Conservation (phyloP, 352 stramenopile genomes). For the Phytopythium sindhum region DNA sequence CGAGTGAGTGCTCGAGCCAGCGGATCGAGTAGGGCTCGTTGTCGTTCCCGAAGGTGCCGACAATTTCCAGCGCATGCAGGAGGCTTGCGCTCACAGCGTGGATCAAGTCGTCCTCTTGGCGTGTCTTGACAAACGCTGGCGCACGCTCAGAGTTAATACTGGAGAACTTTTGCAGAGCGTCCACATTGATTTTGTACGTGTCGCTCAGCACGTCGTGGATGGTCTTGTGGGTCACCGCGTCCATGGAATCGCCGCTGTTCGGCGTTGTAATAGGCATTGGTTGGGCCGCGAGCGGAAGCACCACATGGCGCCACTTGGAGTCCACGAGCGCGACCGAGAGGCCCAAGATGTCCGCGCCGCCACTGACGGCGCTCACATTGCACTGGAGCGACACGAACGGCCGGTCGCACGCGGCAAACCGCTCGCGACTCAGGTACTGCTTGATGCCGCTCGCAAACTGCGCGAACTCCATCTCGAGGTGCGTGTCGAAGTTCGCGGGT, state of each 20-base stretch:
- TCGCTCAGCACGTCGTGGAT: not conserved
- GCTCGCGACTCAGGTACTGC: constrained; percentile 20
- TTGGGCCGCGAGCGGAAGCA: constrained; percentile 21
- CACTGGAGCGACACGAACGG: constrained; percentile 22
- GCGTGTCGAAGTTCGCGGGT: not conserved
- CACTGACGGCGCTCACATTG: constrained; percentile 13
- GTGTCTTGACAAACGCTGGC: not conserved
- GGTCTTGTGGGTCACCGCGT: not conserved
- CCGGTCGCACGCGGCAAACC: constrained; percentile 12
- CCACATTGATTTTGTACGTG: not conserved
- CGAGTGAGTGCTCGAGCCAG: not conserved
- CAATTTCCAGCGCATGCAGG: not conserved
- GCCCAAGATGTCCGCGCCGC: constrained; percentile 1
- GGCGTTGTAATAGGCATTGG: constrained; percentile 5
- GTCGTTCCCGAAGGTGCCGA: not conserved
- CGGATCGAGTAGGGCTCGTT: not conserved
- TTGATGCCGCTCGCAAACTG: constrained; percentile 17
- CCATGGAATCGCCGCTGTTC: not conserved
- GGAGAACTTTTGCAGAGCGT: not conserved
- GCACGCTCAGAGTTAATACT: not conserved
- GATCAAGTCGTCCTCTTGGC: constrained; percentile 2
- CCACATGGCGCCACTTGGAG: constrained; percentile 26
- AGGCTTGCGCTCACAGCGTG: constrained; percentile 2
- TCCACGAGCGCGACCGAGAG: constrained; percentile 21
- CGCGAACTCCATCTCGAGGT: constrained; percentile 24